Percentiles rank a stretch among this genome's conserved stretches.
Evolutionary conservation across 2,329 filamentous ascomycete species (phyloP).

Genomic region (Arthrobotrys entomopaga): DNA sequence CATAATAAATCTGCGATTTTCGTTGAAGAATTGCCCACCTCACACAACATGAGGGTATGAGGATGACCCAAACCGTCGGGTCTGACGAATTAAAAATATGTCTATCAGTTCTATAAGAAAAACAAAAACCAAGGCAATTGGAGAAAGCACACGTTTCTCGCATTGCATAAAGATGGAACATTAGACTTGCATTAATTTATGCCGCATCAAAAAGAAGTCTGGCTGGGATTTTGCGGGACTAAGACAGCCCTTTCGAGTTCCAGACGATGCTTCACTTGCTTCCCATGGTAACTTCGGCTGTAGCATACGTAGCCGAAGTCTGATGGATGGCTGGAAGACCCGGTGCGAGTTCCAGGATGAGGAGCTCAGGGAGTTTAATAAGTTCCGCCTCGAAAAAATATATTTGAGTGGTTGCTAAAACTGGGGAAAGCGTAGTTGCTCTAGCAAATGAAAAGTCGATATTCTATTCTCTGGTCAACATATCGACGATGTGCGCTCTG

Average conservation of each 20-base stretch:
- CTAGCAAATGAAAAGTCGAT: too few relatives aligned
- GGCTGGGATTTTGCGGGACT: not conserved
- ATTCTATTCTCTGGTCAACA: too few relatives aligned
- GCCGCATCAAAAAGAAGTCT: slow-evolving; percentile 1
- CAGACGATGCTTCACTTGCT: slow-evolving; percentile 7
- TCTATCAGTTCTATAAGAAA: not conserved
- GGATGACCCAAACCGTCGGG: slow-evolving; percentile 36
- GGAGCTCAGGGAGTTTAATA: slow-evolving; percentile 14
- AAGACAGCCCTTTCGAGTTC: slow-evolving; percentile 6
- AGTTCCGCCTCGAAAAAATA: slow-evolving; percentile 17
- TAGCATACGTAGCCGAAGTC: slow-evolving; percentile 51
- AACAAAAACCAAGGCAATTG: slow-evolving; percentile 34
- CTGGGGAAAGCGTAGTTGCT: too few relatives aligned
- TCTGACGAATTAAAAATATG: not conserved
- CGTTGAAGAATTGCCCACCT: slow-evolving; percentile 28
- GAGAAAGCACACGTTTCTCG: slow-evolving; percentile 53
- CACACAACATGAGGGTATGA: slow-evolving; percentile 18
- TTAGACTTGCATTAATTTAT: slow-evolving; percentile 28
- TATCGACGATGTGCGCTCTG: not conserved
- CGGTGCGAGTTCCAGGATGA: too few relatives aligned
- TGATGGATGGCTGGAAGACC: slow-evolving; percentile 1
- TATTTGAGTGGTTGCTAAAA: too few relatives aligned
- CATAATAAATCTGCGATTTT: too few relatives aligned
- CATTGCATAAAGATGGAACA: slow-evolving; percentile 42
- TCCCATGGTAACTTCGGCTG: slow-evolving; percentile 48